Base-by-base conservation (phyloP, 1,139 yeast genomes). In the Blastobotrys aristatus region DNA sequence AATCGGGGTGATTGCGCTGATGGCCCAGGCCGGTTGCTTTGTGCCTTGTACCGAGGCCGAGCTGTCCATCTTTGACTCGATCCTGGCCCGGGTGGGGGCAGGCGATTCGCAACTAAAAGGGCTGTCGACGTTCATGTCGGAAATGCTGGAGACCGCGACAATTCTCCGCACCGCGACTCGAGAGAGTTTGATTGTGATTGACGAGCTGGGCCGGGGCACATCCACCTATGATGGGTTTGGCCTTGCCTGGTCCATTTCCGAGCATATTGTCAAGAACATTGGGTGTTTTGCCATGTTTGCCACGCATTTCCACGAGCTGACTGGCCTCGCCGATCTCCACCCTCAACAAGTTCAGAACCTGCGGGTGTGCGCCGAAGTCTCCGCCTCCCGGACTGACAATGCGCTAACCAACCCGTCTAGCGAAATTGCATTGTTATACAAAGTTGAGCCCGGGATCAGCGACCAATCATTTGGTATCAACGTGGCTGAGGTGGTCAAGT, bases 191-290 rank as follows among this genome's bases (percentile, higher is more conserved):
- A 88, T 92, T 48, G 86, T 92, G 42, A 88, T 94, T 53, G 98
- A 92, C 67, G 98, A 92, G 65, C 73, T 92, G 52, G 98, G 98
- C 6, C 77, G 98, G 60, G 98, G 98, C 30, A 92, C 98, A 0
- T 84, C 95, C 37, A 92, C 98, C 0, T 92, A 90, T 64, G 98
- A 92, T 67, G 98, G 98, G 0, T 92, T 92, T 71, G 98, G 98
- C 0, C 74, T 92, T 37, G 98, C 98, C 0, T 92, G 96, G 95
- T 83, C 97, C 0, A 92, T 92, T 50, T 85, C 94, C 57, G 96
- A 89, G 61, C 82, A 84, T 63, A 80, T 92, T 52, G 82, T 92
- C 2, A 73, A 72, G 29, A 72, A 81, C 50, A 77, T 86, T 50
- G 75, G 77, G 45, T 84, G 96, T 54, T 89, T 88, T 65, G 79